A percentile compares a stretch with the other conserved stretches of the same genome.
Evolutionary conservation across 805 yeast genomes (phyloP).

Genomic region (Wickerhamiella galacta): DNA sequence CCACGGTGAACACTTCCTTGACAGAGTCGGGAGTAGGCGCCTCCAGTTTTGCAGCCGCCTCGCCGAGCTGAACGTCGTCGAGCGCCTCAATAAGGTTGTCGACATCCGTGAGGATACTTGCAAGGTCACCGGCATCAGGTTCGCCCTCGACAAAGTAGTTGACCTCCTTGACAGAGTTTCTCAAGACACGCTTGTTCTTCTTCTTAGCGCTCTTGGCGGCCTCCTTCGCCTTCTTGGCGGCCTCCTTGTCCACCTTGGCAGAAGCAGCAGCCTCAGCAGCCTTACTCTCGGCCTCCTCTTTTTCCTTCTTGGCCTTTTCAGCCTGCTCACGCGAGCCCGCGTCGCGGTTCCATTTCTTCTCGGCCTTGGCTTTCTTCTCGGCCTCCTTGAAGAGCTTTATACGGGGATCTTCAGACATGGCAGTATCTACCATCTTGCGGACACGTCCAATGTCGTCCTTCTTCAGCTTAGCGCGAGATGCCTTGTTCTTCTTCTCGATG

Average conservation of each 20-base stretch:
- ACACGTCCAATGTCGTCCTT: slow-evolving; percentile 90
- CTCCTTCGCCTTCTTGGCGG: slow-evolving; percentile 90
- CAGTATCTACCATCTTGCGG: slow-evolving; percentile 73
- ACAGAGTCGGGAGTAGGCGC: slow-evolving; percentile 43
- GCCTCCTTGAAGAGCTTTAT: slow-evolving; percentile 82
- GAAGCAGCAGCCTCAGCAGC: slow-evolving; percentile 57
- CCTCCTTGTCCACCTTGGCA: slow-evolving; percentile 47
- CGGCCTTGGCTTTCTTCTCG: slow-evolving; percentile 88
- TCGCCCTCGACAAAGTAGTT: slow-evolving; percentile 66
- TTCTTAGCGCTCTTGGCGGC: slow-evolving; percentile 77
- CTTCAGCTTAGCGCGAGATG: slow-evolving; percentile 93
- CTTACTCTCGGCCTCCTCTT: slow-evolving; percentile 59
- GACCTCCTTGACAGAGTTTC: slow-evolving; percentile 67
- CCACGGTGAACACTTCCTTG: slow-evolving; percentile 19
- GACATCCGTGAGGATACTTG: slow-evolving; percentile 38
- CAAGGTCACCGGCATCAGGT: slow-evolving; percentile 42
- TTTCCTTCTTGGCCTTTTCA: slow-evolving; percentile 72
- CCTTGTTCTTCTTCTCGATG: slow-evolving; percentile 92
- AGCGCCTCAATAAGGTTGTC: slow-evolving; percentile 63
- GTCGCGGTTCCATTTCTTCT: slow-evolving; percentile 92
- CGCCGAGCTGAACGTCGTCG: slow-evolving; percentile 61
- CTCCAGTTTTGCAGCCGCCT: slow-evolving; percentile 49
- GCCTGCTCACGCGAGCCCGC: slow-evolving; percentile 94
- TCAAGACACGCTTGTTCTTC: slow-evolving; percentile 85
- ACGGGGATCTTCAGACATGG: slow-evolving; percentile 84